phyloP scores from a whole-genome alignment of 495 filamentous ascomycete species.

The Tuber borchii region DNA sequence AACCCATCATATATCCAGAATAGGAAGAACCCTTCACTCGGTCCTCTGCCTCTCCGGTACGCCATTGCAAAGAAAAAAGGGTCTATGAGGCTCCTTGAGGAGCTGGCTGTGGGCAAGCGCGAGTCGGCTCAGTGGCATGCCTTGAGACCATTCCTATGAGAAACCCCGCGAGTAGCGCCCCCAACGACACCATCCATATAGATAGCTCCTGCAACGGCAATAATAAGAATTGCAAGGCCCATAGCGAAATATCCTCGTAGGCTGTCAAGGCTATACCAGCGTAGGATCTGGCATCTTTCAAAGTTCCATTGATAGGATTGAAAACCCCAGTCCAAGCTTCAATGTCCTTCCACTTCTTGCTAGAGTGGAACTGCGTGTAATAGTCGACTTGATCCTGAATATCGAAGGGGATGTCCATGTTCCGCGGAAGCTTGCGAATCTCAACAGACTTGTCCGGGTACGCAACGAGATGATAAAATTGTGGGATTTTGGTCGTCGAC shows the following conservation, averaged over 20 bases:
- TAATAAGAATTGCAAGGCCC: conserved; percentile 70
- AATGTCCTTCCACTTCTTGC: conserved; percentile 53
- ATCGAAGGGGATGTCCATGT: conserved; percentile 10
- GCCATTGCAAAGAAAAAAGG: not conserved
- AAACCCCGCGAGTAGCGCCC: not conserved
- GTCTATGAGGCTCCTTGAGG: not conserved
- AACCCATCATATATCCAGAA: not conserved
- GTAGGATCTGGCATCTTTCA: conserved; percentile 32
- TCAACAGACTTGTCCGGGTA: conserved; percentile 30
- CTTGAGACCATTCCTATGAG: conserved; percentile 19
- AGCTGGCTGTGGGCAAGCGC: not conserved
- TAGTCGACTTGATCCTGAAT: conserved; percentile 12
- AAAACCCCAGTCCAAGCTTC: conserved; percentile 57
- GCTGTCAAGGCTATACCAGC: conserved; percentile 16
- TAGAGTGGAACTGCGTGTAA: conserved; percentile 47
- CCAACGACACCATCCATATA: conserved; percentile 51
- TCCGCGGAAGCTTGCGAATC: conserved; percentile 24
- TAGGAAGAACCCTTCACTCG: not conserved
- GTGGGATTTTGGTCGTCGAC: conserved; percentile 25
- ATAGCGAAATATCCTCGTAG: conserved; percentile 39
- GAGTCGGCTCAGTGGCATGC: conserved; percentile 36
- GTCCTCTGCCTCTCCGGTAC: not conserved
- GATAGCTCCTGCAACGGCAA: conserved; percentile 62
- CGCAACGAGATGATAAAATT: conserved; percentile 35
- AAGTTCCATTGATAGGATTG: conserved; percentile 57